A percentile compares a stretch with the other conserved stretches of the same genome.
Conservation (phyloP, 2,329 filamentous ascomycete genomes). For the Aspergillus sp. region DNA sequence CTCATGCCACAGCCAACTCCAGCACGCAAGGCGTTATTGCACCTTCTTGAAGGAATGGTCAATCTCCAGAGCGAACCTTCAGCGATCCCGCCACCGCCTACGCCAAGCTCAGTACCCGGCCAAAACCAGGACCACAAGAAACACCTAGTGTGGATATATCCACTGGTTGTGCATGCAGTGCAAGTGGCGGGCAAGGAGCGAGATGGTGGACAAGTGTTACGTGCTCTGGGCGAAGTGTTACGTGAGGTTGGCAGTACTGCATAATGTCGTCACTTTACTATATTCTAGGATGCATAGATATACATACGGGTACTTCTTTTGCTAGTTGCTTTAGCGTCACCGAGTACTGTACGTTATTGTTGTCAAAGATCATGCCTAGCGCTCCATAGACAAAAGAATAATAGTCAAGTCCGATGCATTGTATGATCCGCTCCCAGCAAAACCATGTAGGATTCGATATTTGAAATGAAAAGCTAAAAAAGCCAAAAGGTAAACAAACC, state of each 20-base stretch:
- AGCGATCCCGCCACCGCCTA: slow-evolving; percentile 59
- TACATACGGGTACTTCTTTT: not conserved
- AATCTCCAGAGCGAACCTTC: slow-evolving; percentile 67
- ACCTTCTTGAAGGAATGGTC: slow-evolving; percentile 67
- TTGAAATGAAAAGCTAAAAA: no score
- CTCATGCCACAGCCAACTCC: slow-evolving; percentile 83
- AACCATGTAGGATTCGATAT: not conserved
- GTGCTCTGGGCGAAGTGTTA: slow-evolving; percentile 60
- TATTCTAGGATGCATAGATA: not conserved
- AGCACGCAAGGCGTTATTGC: slow-evolving; percentile 75
- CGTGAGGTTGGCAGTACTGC: slow-evolving; percentile 55
- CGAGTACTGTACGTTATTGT: not conserved
- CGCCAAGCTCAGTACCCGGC: slow-evolving; percentile 47
- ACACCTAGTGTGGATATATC: slow-evolving; percentile 79
- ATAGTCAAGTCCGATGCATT: not conserved
- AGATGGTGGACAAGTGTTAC: slow-evolving; percentile 39
- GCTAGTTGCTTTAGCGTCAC: not conserved
- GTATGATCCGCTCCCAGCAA: not conserved
- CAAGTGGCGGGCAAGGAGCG: slow-evolving; percentile 42
- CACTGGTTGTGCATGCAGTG: slow-evolving; percentile 54
- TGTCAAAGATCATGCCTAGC: not conserved
- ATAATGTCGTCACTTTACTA: not conserved
- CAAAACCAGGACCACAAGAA: slow-evolving; percentile 53
- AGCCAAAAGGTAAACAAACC: not conserved
- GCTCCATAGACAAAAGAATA: not conserved